Conservation (phyloP, 2,329 filamentous ascomycete species). For the Venturia oleaginea region DNA sequence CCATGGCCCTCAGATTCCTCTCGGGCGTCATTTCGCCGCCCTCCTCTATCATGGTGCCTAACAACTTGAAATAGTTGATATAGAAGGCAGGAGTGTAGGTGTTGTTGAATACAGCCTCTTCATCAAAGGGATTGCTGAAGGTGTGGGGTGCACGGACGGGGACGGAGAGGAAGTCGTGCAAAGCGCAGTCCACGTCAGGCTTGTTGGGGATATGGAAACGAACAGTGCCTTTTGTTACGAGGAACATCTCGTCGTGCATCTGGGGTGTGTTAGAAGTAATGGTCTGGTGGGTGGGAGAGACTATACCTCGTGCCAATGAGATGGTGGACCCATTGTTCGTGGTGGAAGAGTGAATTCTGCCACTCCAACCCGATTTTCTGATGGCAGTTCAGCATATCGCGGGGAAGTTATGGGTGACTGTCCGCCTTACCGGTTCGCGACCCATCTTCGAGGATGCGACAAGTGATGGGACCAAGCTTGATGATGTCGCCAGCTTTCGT, state of each 20-base stretch:
- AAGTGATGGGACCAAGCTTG: slow-evolving; percentile 40
- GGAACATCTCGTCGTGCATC: slow-evolving; percentile 47
- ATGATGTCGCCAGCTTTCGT: slow-evolving; percentile 40
- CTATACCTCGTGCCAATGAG: slow-evolving; percentile 47
- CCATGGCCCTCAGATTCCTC: slow-evolving; percentile 41
- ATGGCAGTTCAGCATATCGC: background rate
- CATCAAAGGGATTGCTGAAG: slow-evolving; percentile 46
- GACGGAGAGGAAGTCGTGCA: slow-evolving; percentile 47
- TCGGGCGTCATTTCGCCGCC: slow-evolving; percentile 40
- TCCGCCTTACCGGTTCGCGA: slow-evolving; percentile 23
- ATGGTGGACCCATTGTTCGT: slow-evolving; percentile 37
- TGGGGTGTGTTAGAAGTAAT: background rate
- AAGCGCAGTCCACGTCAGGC: slow-evolving; percentile 37
- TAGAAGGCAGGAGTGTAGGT: slow-evolving; percentile 50
- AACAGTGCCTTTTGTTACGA: slow-evolving; percentile 42
- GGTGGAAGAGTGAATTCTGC: slow-evolving; percentile 42
- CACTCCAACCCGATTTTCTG: slow-evolving; percentile 40
- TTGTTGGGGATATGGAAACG: slow-evolving; percentile 42
- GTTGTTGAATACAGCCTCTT: slow-evolving; percentile 48
- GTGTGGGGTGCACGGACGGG: slow-evolving; percentile 47
- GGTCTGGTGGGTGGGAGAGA: background rate
- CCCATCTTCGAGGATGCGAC: slow-evolving; percentile 44
- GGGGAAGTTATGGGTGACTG: background rate
- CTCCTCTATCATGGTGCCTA: slow-evolving; percentile 36
- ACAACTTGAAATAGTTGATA: slow-evolving; percentile 48